phyloP scores from a whole-genome alignment of 2,329 filamentous ascomycete genomes.

The Chrysosporium keratinophilum region DNA sequence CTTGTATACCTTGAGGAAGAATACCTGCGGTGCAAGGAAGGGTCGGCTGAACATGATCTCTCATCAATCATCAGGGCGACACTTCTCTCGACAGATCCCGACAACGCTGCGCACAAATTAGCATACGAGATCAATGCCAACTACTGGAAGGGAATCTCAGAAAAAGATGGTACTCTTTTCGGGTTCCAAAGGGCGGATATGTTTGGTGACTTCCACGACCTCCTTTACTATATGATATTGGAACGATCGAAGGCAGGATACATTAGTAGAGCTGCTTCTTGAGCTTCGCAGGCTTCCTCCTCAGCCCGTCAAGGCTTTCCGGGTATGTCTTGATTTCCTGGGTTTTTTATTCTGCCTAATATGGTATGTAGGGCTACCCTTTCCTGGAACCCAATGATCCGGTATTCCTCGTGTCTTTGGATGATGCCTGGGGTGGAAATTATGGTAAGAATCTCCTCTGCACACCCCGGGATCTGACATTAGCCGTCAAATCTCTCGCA shows the following conservation, averaged over 20 bases:
- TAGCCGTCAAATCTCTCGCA: neutral
- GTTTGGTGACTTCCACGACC: neutral
- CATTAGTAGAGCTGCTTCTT: neutral
- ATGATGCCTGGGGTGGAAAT: neutral
- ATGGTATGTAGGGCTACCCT: neutral
- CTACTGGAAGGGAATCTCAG: conserved; percentile 6
- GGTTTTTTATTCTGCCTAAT: neutral
- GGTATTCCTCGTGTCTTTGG: neutral
- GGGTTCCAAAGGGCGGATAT: neutral
- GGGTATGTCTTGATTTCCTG: neutral
- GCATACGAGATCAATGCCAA: conserved; percentile 3
- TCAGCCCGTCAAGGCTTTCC: neutral
- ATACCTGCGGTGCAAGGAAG: conserved; percentile 1
- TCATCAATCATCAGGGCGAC: conserved; percentile 5
- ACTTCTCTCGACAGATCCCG: neutral
- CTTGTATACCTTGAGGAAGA: neutral
- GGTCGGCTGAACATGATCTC: conserved; percentile 6
- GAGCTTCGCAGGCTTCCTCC: conserved; percentile 7
- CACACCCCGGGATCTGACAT: neutral
- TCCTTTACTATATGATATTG: conserved; percentile 4
- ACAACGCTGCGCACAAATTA: neutral
- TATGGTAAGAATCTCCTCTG: neutral
- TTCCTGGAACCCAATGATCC: neutral
- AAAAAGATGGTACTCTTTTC: conserved; percentile 3
- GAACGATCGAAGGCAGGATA: conserved; percentile 9